Evolutionary conservation across 163 green algal genomes (phyloP).

Genomic region (Volvox carteri): DNA sequence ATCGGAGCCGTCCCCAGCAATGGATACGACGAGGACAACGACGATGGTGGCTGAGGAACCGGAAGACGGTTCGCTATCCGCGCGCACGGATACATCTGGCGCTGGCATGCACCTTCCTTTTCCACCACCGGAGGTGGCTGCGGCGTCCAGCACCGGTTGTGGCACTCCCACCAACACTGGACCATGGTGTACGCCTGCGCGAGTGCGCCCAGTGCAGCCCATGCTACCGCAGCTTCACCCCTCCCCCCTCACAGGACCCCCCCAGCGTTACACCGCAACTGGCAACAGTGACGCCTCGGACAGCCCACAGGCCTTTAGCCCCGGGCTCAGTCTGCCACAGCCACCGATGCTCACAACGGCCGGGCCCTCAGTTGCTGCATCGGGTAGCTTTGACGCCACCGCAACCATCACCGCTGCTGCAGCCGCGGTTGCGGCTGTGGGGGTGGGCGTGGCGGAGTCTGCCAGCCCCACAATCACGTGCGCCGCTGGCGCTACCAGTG

Average conservation of each 20-base stretch:
- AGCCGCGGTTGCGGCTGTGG: background rate
- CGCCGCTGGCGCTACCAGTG: background rate
- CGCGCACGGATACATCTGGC: background rate
- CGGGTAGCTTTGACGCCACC: background rate
- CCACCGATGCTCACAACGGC: conserved; percentile 2
- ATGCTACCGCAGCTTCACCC: background rate
- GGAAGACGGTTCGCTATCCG: background rate
- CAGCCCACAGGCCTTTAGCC: background rate
- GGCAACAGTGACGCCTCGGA: background rate
- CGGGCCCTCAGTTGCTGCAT: background rate
- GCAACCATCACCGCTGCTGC: background rate
- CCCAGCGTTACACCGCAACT: background rate
- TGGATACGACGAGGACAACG: background rate
- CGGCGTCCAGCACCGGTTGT: background rate
- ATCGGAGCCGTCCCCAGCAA: too few species aligned
- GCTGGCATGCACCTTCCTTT: background rate
- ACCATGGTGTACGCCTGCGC: background rate
- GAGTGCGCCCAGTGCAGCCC: background rate
- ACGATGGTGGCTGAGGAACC: background rate
- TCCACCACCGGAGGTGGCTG: background rate
- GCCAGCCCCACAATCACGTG: background rate
- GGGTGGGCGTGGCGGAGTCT: background rate
- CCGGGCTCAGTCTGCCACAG: conserved; percentile 10
- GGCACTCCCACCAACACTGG: background rate
- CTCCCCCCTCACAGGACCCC: background rate